Percentiles rank a stretch among this genome's conserved stretches.
These are phyloP conservation scores for Pestalotiopsis sp. DNA, from an alignment of 2,329 filamentous ascomycete genomes.

Conservation along the genomic window DNA sequence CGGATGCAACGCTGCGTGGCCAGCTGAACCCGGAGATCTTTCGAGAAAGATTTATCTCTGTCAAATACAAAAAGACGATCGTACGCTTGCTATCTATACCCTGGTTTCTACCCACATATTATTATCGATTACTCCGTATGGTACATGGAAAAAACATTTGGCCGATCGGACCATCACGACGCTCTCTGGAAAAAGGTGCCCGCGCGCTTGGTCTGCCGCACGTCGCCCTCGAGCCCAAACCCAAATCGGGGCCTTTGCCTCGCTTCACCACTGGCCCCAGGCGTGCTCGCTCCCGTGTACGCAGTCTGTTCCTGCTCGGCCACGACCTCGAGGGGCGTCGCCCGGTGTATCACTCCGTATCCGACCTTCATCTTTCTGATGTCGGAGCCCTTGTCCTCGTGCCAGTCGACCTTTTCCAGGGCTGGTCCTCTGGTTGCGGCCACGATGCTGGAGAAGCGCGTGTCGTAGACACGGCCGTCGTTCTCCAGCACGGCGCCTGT, in stretches of 20 bases:
- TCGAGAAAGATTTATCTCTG: background rate
- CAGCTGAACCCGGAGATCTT: background rate
- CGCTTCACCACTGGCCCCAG: constrained; percentile 13
- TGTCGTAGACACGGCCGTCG: constrained; percentile 38
- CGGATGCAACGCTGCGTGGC: background rate
- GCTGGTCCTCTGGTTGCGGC: constrained; percentile 42
- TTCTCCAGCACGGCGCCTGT: constrained; percentile 36
- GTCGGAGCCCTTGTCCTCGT: constrained; percentile 20
- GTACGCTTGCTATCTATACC: background rate
- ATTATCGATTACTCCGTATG: background rate
- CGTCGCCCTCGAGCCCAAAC: constrained; percentile 33
- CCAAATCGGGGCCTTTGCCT: constrained; percentile 27
- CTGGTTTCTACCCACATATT: background rate
- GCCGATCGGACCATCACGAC: background rate
- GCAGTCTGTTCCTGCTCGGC: constrained; percentile 13
- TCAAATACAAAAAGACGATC: background rate
- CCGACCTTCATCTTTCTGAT: constrained; percentile 27
- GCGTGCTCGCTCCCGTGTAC: constrained; percentile 14
- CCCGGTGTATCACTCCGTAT: constrained; percentile 26
- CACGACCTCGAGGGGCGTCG: constrained; percentile 20
- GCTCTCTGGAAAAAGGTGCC: constrained; percentile 15
- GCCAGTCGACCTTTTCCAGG: constrained; percentile 37
- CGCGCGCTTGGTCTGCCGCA: constrained; percentile 26
- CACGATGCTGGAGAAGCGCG: constrained; percentile 42
- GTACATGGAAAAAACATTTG: background rate